Conservation (phyloP, 345 rosid species). For the Populus deltoides region DNA sequence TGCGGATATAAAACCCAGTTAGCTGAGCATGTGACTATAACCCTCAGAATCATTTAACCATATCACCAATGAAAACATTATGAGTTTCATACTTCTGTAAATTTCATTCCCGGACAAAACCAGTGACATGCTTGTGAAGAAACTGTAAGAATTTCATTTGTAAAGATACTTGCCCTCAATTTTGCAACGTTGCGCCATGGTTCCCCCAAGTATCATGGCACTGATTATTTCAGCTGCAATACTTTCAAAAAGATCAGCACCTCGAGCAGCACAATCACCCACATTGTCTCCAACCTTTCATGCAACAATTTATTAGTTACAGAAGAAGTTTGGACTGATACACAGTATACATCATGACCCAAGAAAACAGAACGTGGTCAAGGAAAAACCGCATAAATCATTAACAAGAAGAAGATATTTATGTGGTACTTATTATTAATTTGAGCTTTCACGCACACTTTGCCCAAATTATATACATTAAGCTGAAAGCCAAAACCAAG, state of each 20-base stretch:
- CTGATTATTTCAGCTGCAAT: conserved; percentile 99
- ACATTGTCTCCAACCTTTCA: conserved; percentile 96
- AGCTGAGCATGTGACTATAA: neutral
- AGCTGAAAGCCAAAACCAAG: neutral
- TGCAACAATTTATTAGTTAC: neutral
- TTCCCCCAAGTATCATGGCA: conserved; percentile 99
- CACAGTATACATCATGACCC: neutral
- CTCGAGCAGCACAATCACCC: conserved; percentile 99
- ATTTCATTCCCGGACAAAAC: neutral
- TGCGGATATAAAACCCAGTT: neutral
- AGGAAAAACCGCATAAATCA: neutral
- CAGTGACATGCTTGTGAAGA: neutral
- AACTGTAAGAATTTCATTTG: neutral
- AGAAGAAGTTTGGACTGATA: neutral
- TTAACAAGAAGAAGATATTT: neutral
- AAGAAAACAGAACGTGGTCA: neutral
- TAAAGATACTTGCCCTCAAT: conserved; percentile 61
- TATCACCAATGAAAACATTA: neutral
- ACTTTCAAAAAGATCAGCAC: conserved; percentile 99
- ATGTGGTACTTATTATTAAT: neutral
- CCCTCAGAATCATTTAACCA: neutral
- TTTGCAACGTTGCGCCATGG: conserved; percentile 94
- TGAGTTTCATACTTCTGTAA: neutral
- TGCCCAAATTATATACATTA: neutral
- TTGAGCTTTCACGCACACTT: neutral